These are phyloP conservation scores for Annulohypoxylon stygium DNA, from an alignment of 495 filamentous ascomycete species.

Conservation along the genomic window DNA sequence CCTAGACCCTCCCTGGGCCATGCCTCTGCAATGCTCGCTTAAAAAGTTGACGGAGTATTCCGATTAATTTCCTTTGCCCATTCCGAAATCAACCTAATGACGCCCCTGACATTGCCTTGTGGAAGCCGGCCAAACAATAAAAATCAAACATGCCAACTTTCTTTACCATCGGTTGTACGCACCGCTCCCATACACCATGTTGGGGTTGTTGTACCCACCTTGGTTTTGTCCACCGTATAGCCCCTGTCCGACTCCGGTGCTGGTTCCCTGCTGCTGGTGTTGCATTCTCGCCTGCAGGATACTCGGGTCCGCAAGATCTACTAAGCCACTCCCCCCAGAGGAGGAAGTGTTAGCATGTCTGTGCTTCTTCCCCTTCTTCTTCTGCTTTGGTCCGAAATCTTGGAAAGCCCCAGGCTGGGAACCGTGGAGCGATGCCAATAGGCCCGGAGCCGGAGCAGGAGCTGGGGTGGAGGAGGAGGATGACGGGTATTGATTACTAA, in stretches of 20 bases:
- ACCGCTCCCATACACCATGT: slow-evolving; percentile 83
- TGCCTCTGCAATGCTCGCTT: slow-evolving; percentile 56
- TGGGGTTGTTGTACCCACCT: slow-evolving; percentile 97
- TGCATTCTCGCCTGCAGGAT: slow-evolving; percentile 98
- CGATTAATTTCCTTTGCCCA: slow-evolving; percentile 52
- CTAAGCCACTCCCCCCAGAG: slow-evolving; percentile 96
- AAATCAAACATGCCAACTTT: slow-evolving; percentile 42
- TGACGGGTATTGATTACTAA: slow-evolving; percentile 81
- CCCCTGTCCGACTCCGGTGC: slow-evolving; percentile 85
- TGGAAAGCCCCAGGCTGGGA: slow-evolving; percentile 83
- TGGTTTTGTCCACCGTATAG: slow-evolving; percentile 91
- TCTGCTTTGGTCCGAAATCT: slow-evolving; percentile 92
- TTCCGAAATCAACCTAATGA: slow-evolving; percentile 47
- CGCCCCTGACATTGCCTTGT: slow-evolving; percentile 55
- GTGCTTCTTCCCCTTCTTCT: slow-evolving; percentile 99
- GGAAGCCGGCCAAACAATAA: slow-evolving; percentile 35
- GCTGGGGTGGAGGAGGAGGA: slow-evolving; percentile 85
- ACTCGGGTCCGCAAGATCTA: slow-evolving; percentile 99
- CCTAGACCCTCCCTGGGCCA: slow-evolving; percentile 57
- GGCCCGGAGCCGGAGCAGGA: slow-evolving; percentile 88
- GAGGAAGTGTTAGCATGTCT: slow-evolving; percentile 99
- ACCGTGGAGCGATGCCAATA: slow-evolving; percentile 91
- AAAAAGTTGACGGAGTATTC: slow-evolving; percentile 50
- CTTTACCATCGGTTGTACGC: slow-evolving; percentile 80
- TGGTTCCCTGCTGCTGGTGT: slow-evolving; percentile 75